Percentiles rank a stretch among this genome's conserved stretches.
phyloP scores from a whole-genome alignment of 2,329 filamentous ascomycete species.

The Trichophyton verrucosum region DNA sequence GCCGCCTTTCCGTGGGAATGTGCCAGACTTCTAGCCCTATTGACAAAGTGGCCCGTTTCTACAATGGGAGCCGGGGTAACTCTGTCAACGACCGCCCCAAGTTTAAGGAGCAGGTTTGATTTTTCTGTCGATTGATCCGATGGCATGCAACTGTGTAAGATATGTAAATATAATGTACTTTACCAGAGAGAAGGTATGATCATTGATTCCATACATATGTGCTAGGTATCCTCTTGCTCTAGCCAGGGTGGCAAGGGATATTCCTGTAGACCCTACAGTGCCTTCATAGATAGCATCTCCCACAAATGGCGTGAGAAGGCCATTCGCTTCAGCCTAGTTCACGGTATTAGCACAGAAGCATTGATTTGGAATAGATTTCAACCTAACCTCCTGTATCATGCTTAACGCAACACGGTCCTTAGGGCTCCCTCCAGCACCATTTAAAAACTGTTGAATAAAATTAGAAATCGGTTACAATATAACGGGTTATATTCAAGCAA shows the following conservation, averaged over 20 bases:
- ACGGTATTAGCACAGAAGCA: conserved; percentile 4
- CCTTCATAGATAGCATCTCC: conserved; percentile 97
- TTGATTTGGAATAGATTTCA: not conserved
- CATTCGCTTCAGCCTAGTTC: conserved; percentile 58
- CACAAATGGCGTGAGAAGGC: conserved; percentile 61
- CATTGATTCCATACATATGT: conserved; percentile 53
- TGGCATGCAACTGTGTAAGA: conserved; percentile 66
- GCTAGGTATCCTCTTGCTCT: conserved; percentile 80
- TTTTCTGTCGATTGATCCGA: conserved; percentile 84
- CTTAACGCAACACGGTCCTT: conserved; percentile 89
- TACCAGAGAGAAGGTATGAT: not conserved
- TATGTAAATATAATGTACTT: conserved; percentile 2
- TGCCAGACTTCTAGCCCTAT: conserved; percentile 68
- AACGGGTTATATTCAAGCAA: not conserved
- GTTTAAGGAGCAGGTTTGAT: conserved; percentile 71
- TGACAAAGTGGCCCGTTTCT: conserved; percentile 89
- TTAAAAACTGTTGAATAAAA: conserved; percentile 51
- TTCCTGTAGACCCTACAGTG: conserved; percentile 90
- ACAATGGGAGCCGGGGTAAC: conserved; percentile 86
- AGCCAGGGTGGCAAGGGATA: conserved; percentile 81
- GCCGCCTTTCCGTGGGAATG: conserved; percentile 50
- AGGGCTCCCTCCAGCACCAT: conserved; percentile 83
- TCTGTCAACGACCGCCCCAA: conserved; percentile 85
- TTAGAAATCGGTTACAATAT: conserved; percentile 9
- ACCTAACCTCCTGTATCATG: conserved; percentile 56